Base-by-base conservation (phyloP, 768 basidiomycete species). In the Megacollybia marginata region DNA sequence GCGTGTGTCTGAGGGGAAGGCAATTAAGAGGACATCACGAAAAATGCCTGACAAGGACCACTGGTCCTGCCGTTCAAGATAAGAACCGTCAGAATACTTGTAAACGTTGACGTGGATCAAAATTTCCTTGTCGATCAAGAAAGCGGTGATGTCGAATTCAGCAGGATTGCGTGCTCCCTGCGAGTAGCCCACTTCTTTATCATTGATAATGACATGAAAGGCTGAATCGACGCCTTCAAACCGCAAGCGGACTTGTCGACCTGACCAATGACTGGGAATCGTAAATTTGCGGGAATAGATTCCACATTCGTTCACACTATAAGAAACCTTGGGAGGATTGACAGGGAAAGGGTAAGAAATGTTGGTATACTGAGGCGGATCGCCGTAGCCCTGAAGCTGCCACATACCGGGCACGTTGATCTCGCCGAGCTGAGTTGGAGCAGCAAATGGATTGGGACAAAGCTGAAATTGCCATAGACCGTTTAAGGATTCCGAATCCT, bases 201-300 rank as follows among this genome's bases (percentile, higher is more conserved):
- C 48, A 36, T 52, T 52, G 31, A 50, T 34, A 31, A 28, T 48
- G 15, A 52, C 52, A 44, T 52, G 52, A 23, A 52, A 52, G 16
- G 52, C 20, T 15, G 52, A 52, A 31, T 52, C 52, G 9, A 52
- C 52, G 13, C 52, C 52, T 44, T 49, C 52, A 11, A 52, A 49
- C 13, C 52, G 40, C 16, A 52, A 34, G 12, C 48, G 38, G n/a
- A 49, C 31, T 9, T 15, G 33, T 19, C 12, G 34, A 16, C 48
- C 52, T 48, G 28, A 7, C 32, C 36, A 52, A 12, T 35, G 33
- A 2, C 33, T 12, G 33, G 52, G 48, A 15, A 49, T 35, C 0
- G 8, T 23, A 12, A 52, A 52, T 1, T 35, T 18, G 40, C 52
- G 52, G 20, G 43, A 23, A 46, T 52, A 52, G 46, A 23, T 44